A percentile compares a stretch with the other conserved stretches of the same genome.
These are phyloP conservation scores for Plasmodium ovale DNA, from an alignment of 169 alveolate genomes.

Conservation along the genomic window DNA sequence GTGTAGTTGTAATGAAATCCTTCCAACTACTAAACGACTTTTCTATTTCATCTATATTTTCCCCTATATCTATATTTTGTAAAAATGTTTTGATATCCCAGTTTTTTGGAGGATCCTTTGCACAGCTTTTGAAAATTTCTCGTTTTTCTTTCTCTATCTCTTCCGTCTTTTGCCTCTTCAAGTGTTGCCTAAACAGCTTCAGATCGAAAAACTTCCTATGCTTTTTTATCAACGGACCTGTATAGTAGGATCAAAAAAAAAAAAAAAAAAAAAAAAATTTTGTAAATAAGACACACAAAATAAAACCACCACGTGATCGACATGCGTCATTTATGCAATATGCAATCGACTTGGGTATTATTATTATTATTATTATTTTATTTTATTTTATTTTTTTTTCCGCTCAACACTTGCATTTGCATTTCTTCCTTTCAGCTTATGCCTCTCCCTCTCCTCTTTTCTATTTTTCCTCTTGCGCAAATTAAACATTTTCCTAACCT, in stretches of 20 bases:
- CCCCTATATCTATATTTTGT: slow-evolving; percentile 84
- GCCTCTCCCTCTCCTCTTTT: no score
- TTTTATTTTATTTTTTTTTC: no score
- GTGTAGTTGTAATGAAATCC: slow-evolving; percentile 82
- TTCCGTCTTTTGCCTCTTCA: slow-evolving; percentile 83
- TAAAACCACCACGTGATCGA: no score
- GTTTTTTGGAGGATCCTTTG: slow-evolving; percentile 87
- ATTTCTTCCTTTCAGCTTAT: no score
- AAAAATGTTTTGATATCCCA: slow-evolving; percentile 88
- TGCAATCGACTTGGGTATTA: no score
- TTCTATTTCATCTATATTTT: slow-evolving; percentile 87
- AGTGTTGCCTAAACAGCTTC: slow-evolving; percentile 83
- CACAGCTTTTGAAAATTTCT: slow-evolving; percentile 80
- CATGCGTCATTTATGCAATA: no score
- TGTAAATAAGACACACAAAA: no score
- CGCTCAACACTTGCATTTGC: no score
- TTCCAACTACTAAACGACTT: slow-evolving; percentile 86
- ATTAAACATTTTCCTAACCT: slow-evolving; percentile 31
- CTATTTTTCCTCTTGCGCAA: no score
- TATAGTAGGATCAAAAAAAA: not conserved
- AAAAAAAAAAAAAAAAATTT: not conserved
- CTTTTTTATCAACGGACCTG: slow-evolving; percentile 85
- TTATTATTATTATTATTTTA: no score
- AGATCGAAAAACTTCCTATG: slow-evolving; percentile 84
- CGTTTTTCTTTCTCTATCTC: slow-evolving; percentile 85